Evolutionary conservation across 805 yeast species (phyloP).

Genomic region (Kluyveromyces dobzhanskii): DNA sequence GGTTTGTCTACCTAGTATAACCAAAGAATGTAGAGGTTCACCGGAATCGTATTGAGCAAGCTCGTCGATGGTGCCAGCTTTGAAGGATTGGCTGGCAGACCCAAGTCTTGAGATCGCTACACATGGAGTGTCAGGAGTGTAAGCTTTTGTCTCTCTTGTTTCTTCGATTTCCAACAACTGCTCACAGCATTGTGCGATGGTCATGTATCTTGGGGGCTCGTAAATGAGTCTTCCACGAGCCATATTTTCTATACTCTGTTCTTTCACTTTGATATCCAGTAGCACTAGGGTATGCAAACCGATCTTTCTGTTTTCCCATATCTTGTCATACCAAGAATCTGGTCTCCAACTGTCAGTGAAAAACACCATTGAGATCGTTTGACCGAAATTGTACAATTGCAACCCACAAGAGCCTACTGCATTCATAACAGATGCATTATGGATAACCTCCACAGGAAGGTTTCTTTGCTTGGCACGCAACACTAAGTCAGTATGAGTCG

Average conservation of each 20-base stretch:
- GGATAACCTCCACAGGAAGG: slow-evolving; percentile 73
- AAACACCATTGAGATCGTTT: slow-evolving; percentile 92
- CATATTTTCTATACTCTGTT: slow-evolving; percentile 89
- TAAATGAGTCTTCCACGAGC: slow-evolving; percentile 86
- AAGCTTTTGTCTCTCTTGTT: slow-evolving; percentile 63
- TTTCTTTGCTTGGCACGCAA: slow-evolving; percentile 82
- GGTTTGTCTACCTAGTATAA: slow-evolving; percentile 85
- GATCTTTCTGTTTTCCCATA: slow-evolving; percentile 79
- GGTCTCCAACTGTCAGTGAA: slow-evolving; percentile 96
- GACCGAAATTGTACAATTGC: slow-evolving; percentile 92
- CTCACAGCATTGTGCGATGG: slow-evolving; percentile 77
- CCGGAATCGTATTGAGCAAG: slow-evolving; percentile 82
- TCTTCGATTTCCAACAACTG: slow-evolving; percentile 88
- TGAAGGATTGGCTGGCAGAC: slow-evolving; percentile 70
- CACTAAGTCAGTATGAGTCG: slow-evolving; percentile 92
- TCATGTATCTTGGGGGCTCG: slow-evolving; percentile 97
- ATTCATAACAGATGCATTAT: slow-evolving; percentile 95
- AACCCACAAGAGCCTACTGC: slow-evolving; percentile 98
- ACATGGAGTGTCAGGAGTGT: slow-evolving; percentile 83
- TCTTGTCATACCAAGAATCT: slow-evolving; percentile 84
- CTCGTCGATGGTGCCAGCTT: slow-evolving; percentile 76
- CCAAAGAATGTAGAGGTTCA: slow-evolving; percentile 86
- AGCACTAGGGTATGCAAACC: slow-evolving; percentile 88
- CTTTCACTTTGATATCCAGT: slow-evolving; percentile 92
- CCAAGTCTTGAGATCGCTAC: slow-evolving; percentile 91